A percentile compares a stretch with the other conserved stretches of the same genome.
Evolutionary conservation across 176 grass and related monocot genomes (phyloP).

Genomic region (Microstegium vimineum): DNA sequence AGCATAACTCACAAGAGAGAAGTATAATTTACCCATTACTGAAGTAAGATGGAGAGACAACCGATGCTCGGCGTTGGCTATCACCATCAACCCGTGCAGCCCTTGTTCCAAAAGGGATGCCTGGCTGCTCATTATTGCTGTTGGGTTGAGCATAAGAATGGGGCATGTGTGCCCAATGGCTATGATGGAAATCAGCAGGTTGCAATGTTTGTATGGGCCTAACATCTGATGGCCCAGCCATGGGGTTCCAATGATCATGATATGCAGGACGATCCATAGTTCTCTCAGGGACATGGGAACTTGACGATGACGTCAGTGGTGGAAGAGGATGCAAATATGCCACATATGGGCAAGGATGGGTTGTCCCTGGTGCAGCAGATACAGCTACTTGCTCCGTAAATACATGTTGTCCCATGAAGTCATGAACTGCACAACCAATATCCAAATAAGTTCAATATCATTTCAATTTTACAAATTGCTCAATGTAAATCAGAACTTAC

Average conservation of each 20-base stretch:
- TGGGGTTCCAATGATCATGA: conserved; percentile 58
- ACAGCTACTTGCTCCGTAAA: conserved; percentile 50
- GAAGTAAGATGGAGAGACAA: conserved; percentile 53
- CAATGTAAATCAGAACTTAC: conserved; percentile 51
- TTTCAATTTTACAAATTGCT: background rate
- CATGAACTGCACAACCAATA: conserved; percentile 56
- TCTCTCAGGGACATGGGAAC: conserved; percentile 49
- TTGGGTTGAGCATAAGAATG: conserved; percentile 57
- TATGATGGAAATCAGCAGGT: conserved; percentile 60
- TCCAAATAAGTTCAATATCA: background rate
- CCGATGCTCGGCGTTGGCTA: conserved; percentile 37
- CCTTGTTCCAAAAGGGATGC: conserved; percentile 55
- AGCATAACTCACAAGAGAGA: background rate
- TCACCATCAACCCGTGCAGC: conserved; percentile 48
- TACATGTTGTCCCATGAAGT: conserved; percentile 59
- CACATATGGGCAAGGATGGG: conserved; percentile 58
- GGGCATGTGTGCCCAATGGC: conserved; percentile 53
- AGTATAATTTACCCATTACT: conserved; percentile 51
- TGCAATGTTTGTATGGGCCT: conserved; percentile 40
- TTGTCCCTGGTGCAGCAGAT: conserved; percentile 41
- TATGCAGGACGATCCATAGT: conserved; percentile 48
- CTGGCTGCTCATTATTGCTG: conserved; percentile 46
- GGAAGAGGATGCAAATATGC: conserved; percentile 62
- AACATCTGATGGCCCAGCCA: conserved; percentile 54
- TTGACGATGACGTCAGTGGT: conserved; percentile 43